Evolutionary conservation across 139 green algal genomes (phyloP), one percentile per base, ranked within the genome.

Genomic region (Haematococcus lacustris): DNA sequence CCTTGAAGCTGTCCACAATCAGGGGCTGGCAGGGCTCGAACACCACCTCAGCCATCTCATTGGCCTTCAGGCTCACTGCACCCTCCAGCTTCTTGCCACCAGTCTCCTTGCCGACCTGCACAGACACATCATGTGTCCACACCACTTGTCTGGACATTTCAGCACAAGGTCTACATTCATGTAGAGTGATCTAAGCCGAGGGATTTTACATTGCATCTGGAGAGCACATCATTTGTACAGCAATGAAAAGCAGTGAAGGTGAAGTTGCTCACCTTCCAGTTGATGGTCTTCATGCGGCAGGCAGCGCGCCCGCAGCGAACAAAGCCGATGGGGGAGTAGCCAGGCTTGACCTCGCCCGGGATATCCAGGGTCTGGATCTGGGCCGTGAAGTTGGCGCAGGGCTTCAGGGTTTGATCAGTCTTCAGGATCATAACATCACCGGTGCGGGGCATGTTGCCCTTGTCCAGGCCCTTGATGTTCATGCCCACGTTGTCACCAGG

Each of bases 401-500:
- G 83, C 86, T 89, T 92, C 76, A 96, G 82, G 72, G 88, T 89
- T 39, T n/a, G 9, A 84, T 96, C 91, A 33, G 79, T 86, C 89
- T 96, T 96, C 50, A 94, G 87, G 78, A 96, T 91, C 91, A 96
- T 96, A 38, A 96, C 91, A 73, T 96, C 91, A 74, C 74, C 69
- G 40, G 87, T 90, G 80, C 90, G 89, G 80, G 91, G 91, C 86
- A 95, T 90, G 90, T 96, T 96, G 74, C 85, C 79, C 90, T 96
- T 96, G 83, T 95, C 90, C 78, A 97, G 85, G 81, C 86, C 86
- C 83, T 98, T 98, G 79, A 99, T 93, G 88, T 98, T 98, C 88
- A 99, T 97, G 88, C 95, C 95, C 34, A 99, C 95, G 83, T 98
- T 99, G 93, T 98, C 95, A 77, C 95, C 95, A 68, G 95, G 93